phyloP scores from a whole-genome alignment of 371 early-diverging fungal genomes.

The Thermomucor indicae-seudaticae region DNA sequence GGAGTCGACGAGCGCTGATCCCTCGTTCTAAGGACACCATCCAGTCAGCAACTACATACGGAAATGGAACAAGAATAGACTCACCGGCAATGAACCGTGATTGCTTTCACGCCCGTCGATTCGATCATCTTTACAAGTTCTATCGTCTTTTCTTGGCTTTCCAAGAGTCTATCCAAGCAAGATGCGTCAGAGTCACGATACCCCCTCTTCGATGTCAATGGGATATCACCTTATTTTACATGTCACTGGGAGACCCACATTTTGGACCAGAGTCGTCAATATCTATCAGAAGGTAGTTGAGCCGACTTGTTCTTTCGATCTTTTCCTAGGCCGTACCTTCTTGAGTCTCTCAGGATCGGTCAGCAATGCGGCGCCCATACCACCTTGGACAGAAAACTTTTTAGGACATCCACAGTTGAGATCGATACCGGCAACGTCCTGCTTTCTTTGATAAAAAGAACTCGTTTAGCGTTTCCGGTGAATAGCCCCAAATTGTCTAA shows the following conservation, averaged over 20 bases:
- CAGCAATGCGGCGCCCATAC: conserved; percentile 95
- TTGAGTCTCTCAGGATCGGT: conserved; percentile 78
- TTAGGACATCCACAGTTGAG: conserved; percentile 98
- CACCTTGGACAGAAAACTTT: conserved; percentile 87
- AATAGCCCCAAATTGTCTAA: background rate
- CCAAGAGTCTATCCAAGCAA: conserved; percentile 49
- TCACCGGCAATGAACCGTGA: conserved; percentile 90
- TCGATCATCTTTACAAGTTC: conserved; percentile 78
- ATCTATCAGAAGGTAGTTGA: no score
- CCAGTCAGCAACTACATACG: no score
- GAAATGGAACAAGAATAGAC: no score
- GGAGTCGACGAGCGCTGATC: conserved; percentile 72
- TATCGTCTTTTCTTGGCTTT: conserved; percentile 74
- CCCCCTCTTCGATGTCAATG: background rate
- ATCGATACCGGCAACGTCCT: conserved; percentile 88
- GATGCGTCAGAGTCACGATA: no score
- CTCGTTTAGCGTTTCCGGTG: background rate
- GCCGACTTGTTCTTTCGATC: background rate
- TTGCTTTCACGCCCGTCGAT: conserved; percentile 81
- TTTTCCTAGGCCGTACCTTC: conserved; percentile 23
- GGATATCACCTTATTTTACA: conserved; percentile 65
- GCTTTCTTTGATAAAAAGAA: conserved; percentile 40
- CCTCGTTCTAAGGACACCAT: conserved; percentile 60
- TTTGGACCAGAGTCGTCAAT: conserved; percentile 68
- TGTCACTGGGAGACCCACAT: conserved; percentile 72